Evolutionary conservation across 306 rosid genomes (phyloP), one percentile per base, ranked within the genome.

Genomic region (Sophora flavescens): DNA sequence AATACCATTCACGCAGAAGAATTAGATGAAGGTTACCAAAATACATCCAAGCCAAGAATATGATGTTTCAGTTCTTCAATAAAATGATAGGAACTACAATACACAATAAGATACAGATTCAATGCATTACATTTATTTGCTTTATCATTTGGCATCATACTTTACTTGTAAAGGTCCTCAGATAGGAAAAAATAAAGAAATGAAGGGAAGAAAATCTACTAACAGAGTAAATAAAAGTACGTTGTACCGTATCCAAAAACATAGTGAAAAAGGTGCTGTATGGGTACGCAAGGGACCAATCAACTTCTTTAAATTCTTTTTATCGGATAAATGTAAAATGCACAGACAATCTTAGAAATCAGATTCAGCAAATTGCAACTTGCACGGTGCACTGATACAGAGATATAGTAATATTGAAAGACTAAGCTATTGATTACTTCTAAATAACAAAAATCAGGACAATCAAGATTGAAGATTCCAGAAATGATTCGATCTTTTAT

Each of bases 291-390:
- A 50, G 32, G 36, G 11, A 41, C 4, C 72, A 68, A 60, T 68
- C 22, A 17, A 39, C 15, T 68, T 61, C 15, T 68, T 61, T 50
- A 32, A 58, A 61, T 68, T 68, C 45, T 53, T 12, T 22, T 60
- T 47, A 66, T 12, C 11, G 14, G 45, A 51, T 30, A 7, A 61
- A 39, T 74, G 74, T 15, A 10, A 39, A 63, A 6, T 62, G 22
- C 54, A 73, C 50, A 33, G 16, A 10, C 51, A 77, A 39, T 14
- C 72, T 47, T 33, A 22, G 45, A 42, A 63, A 71, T 50, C 47
- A 73, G 62, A 60, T 70, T 52, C 39, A 67, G 39, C 54, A 63
- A 70, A 45, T 57, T 64, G 10, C 58, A 56, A 63, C 66, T 70
- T 62, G 30, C 33, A 11, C 6, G 28, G 13, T 66, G 9, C 56